Percentiles rank a stretch among this genome's conserved stretches.
Conservation (phyloP, 1,139 yeast genomes). For the Yamadazyma mexicana region DNA sequence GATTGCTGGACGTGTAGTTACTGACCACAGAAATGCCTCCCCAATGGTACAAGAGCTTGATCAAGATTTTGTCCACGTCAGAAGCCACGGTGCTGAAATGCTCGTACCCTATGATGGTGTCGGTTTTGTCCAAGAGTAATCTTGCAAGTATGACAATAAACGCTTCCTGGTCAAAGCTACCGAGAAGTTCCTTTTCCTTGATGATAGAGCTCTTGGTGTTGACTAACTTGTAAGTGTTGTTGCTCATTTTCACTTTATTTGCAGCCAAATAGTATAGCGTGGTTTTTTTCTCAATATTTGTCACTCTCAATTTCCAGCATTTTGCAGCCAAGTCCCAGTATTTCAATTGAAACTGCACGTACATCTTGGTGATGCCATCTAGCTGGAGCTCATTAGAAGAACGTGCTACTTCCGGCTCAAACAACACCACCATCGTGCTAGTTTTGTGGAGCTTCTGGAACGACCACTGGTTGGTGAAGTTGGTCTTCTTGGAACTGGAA, state of each 20-base stretch:
- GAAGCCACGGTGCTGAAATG: constrained; percentile 28
- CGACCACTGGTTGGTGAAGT: constrained; percentile 39
- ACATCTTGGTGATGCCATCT: constrained; percentile 23
- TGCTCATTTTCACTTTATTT: constrained; percentile 18
- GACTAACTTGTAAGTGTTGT: constrained; percentile 16
- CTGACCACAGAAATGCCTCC: constrained; percentile 27
- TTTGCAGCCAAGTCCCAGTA: constrained; percentile 25
- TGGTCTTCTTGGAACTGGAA: constrained; percentile 27
- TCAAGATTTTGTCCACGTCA: constrained; percentile 26
- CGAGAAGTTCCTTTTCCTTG: constrained; percentile 26
- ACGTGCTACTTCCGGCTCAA: constrained; percentile 32
- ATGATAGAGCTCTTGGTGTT: constrained; percentile 22
- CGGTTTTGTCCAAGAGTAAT: constrained; percentile 33
- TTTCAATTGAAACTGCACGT: constrained; percentile 32
- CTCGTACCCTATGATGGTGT: constrained; percentile 36
- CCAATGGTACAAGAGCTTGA: constrained; percentile 31
- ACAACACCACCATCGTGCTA: constrained; percentile 31
- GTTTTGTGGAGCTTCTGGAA: constrained; percentile 22
- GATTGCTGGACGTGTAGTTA: constrained; percentile 18
- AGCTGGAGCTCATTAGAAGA: constrained; percentile 20
- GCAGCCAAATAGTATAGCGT: constrained; percentile 23
- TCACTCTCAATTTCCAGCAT: constrained; percentile 28
- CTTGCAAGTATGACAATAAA: constrained; percentile 34
- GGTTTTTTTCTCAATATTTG: constrained; percentile 31
- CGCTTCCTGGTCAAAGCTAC: constrained; percentile 32